A percentile compares a stretch with the other conserved stretches of the same genome.
These are phyloP conservation scores for Trichoderma harzianum DNA, from an alignment of 2,329 filamentous ascomycete species.

Conservation along the genomic window DNA sequence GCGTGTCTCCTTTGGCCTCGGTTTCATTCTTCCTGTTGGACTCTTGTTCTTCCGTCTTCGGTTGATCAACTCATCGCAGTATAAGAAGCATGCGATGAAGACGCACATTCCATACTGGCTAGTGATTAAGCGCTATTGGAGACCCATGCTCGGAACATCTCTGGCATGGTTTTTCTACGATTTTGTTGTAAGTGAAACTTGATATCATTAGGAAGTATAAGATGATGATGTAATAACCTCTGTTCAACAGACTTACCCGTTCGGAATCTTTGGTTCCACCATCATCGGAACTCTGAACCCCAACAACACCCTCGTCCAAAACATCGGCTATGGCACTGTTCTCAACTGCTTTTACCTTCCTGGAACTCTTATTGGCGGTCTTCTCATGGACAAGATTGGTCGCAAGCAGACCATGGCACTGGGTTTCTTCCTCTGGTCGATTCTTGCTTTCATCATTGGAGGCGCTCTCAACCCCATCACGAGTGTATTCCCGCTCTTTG, in stretches of 20 bases:
- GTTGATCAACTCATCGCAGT: conserved; percentile 47
- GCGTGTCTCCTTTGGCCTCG: conserved; percentile 35
- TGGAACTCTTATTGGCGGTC: conserved; percentile 36
- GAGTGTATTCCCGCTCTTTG: conserved; percentile 46
- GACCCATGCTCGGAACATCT: conserved; percentile 48
- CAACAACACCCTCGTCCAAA: conserved; percentile 22
- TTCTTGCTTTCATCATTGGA: conserved; percentile 50
- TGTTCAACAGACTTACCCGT: conserved; percentile 24
- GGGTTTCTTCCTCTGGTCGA: conserved; percentile 25
- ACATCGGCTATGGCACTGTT: conserved; percentile 25
- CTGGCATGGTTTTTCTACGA: conserved; percentile 47
- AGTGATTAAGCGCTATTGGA: conserved; percentile 37
- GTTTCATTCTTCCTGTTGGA: conserved; percentile 31
- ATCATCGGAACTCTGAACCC: conserved; percentile 18
- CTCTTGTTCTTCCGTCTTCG: conserved; percentile 54
- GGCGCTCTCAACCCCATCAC: conserved; percentile 45
- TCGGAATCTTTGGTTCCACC: conserved; percentile 26
- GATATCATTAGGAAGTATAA: too few relatives aligned
- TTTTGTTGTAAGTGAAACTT: conserved; percentile 22
- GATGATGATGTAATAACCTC: neutral
- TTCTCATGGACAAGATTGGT: conserved; percentile 39
- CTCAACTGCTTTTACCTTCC: conserved; percentile 25
- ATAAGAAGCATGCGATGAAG: conserved; percentile 28
- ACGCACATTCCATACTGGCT: conserved; percentile 26
- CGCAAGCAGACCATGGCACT: conserved; percentile 29